Percentiles rank a stretch among this genome's conserved stretches.
Conservation (phyloP, 495 filamentous ascomycete genomes). For the Talaromyces stipitatus region DNA sequence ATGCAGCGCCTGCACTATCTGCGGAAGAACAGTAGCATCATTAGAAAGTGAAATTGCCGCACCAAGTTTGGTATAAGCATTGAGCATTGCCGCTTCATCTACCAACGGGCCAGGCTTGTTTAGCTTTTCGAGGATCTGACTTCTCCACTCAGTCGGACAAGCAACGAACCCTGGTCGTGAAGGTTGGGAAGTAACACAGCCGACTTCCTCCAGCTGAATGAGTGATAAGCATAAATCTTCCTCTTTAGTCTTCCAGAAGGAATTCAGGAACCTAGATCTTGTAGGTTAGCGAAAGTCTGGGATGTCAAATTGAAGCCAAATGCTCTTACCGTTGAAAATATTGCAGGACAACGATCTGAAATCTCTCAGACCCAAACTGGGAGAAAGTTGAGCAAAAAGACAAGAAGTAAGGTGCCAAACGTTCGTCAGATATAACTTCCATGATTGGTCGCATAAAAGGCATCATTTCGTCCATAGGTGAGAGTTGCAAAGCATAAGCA, state of each 20-base stretch:
- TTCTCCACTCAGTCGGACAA: constrained; percentile 62
- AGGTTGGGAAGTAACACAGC: constrained; percentile 33
- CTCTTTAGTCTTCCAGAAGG: constrained; percentile 63
- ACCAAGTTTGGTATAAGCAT: constrained; percentile 33
- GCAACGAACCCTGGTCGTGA: constrained; percentile 48
- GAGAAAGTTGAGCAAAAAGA: constrained; percentile 76
- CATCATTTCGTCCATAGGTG: constrained; percentile 75
- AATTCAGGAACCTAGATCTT: constrained; percentile 53
- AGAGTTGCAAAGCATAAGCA: constrained; percentile 62
- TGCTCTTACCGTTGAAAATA: constrained; percentile 63
- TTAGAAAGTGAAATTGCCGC: constrained; percentile 27
- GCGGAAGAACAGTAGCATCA: constrained; percentile 24
- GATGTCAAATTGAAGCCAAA: background rate
- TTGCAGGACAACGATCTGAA: constrained; percentile 66
- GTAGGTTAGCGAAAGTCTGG: background rate
- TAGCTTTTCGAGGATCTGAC: constrained; percentile 58
- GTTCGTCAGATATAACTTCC: constrained; percentile 53
- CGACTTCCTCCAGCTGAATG: constrained; percentile 55
- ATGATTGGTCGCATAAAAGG: constrained; percentile 56
- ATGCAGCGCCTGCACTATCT: constrained; percentile 29
- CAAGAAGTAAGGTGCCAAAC: constrained; percentile 61
- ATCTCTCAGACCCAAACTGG: constrained; percentile 64
- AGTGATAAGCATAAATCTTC: constrained; percentile 61
- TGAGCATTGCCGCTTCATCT: constrained; percentile 26
- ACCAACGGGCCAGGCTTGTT: constrained; percentile 25